phyloP scores from a whole-genome alignment of 2,329 filamentous ascomycete species.

The Cucurbitaria berberidis region DNA sequence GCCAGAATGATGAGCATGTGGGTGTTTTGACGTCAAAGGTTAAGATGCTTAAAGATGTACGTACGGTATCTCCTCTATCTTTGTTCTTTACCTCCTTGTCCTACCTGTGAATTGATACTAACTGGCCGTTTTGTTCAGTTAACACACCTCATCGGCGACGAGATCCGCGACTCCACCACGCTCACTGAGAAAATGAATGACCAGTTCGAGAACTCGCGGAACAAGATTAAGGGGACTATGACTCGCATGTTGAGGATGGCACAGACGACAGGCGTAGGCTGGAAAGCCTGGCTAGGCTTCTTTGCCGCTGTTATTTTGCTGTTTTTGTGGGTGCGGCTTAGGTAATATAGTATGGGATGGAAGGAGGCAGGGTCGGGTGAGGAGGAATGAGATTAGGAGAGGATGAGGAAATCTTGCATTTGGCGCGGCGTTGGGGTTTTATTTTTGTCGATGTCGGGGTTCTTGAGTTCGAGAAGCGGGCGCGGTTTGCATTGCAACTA shows the following conservation, averaged over 20 bases:
- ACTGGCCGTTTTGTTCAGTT: slow-evolving; percentile 59
- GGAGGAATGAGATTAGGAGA: not conserved
- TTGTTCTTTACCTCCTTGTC: not conserved
- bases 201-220: slow-evolving; percentile 82
- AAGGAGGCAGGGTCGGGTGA: not conserved
- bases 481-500: not conserved
- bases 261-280: slow-evolving; percentile 89
- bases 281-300: slow-evolving; percentile 92
- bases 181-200: slow-evolving; percentile 97
- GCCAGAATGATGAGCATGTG: slow-evolving; percentile 90
- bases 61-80: too few relatives aligned
- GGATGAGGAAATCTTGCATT: not conserved
- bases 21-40: slow-evolving; percentile 93
- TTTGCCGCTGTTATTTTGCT: slow-evolving; percentile 81
- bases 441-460: too few relatives aligned
- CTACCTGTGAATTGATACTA: too few relatives aligned
- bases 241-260: slow-evolving; percentile 97
- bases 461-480: too few relatives aligned
- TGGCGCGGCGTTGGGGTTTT: slow-evolving; percentile 13
- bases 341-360: not conserved
- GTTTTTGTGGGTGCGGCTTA: slow-evolving; percentile 90
- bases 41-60: slow-evolving; percentile 83
- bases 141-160: slow-evolving; percentile 90
- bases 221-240: slow-evolving; percentile 89
- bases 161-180: slow-evolving; percentile 88